Evolutionary conservation across 768 basidiomycete genomes (phyloP).

Genomic region (Amanita rubescens): DNA sequence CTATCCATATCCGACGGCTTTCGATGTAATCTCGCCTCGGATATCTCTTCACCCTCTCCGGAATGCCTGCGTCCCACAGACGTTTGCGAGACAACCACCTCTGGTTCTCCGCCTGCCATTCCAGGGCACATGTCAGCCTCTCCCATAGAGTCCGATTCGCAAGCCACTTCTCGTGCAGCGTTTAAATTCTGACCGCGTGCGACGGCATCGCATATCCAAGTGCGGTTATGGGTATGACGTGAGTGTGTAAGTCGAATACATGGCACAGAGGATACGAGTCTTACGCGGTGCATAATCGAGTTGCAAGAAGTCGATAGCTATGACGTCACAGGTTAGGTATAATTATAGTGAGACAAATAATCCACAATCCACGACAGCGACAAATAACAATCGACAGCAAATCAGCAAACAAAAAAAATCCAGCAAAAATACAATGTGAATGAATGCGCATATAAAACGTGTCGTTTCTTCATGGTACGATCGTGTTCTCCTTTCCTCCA

Average conservation of each 20-base stretch:
- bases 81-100: slow-evolving; percentile 1
- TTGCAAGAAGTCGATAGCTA: no score
- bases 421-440: neutral
- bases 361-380: neutral
- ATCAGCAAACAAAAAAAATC: no score
- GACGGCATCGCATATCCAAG: neutral
- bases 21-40: neutral
- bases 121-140: neutral
- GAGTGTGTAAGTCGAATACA: neutral
- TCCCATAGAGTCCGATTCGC: neutral
- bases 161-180: neutral
- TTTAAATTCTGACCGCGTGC: slow-evolving; percentile 3
- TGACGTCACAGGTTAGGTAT: neutral
- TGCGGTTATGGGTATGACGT: neutral
- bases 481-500: slow-evolving; percentile 46
- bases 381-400: neutral
- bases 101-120: neutral
- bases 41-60: neutral
- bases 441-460: neutral
- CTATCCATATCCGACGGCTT: neutral
- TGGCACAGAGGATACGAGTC: neutral
- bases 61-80: neutral
- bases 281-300: neutral
- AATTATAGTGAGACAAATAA: neutral
- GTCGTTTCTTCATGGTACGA: slow-evolving; percentile 11